Percentiles rank a stretch among this genome's conserved stretches.
phyloP scores from a whole-genome alignment of 1,139 yeast species.

The Scheffersomyces cryptocercus region DNA sequence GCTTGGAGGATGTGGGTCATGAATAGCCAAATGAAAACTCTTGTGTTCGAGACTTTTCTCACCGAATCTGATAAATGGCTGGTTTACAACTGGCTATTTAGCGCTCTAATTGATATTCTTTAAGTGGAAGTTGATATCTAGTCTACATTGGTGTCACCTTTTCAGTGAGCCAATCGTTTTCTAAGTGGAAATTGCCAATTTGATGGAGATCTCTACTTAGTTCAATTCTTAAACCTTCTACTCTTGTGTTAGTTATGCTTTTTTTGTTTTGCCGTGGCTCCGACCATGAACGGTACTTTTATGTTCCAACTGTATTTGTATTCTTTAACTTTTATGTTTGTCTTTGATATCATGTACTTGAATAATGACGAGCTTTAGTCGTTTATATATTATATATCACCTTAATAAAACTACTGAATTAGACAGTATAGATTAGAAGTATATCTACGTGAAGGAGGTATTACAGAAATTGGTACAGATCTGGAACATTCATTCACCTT shows the following conservation, averaged over 20 bases:
- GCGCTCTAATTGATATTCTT: background rate
- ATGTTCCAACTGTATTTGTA: slow-evolving; percentile 3
- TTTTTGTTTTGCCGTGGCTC: background rate
- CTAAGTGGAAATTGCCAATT: background rate
- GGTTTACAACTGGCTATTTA: no score
- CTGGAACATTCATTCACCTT: no score
- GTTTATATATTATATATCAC: no score
- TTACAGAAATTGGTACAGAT: background rate
- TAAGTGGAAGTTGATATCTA: background rate
- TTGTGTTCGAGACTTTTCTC: no score
- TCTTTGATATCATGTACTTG: slow-evolving; percentile 1
- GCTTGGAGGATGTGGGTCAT: no score
- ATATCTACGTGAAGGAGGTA: background rate
- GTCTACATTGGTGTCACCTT: background rate
- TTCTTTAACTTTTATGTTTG: slow-evolving; percentile 2
- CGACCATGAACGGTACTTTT: slow-evolving; percentile 5
- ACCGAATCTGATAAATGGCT: no score
- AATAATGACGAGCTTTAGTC: background rate
- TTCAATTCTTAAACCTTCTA: slow-evolving; percentile 7
- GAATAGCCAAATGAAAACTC: no score
- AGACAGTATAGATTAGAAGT: no score
- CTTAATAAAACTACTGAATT: no score
- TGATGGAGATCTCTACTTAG: background rate
- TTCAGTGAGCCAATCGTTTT: background rate
- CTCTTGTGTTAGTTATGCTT: slow-evolving; percentile 6